Percentiles rank a stretch among this genome's conserved stretches.
phyloP scores from a whole-genome alignment of 257 asterid genomes.

The Rubia yunnanensis region DNA sequence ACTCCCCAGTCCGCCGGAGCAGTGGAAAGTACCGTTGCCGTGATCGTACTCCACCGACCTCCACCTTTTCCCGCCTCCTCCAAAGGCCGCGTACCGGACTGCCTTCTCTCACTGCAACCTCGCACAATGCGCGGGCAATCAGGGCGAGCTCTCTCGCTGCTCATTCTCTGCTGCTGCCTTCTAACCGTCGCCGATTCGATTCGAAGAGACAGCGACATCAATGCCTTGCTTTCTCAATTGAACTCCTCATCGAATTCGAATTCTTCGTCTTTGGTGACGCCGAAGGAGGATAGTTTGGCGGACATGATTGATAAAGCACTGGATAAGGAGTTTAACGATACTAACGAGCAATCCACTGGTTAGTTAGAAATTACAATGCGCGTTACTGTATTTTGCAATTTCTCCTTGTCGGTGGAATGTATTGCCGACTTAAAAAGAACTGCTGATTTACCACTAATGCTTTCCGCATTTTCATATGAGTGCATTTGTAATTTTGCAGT shows the following conservation, averaged over 20 bases:
- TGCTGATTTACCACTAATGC: neutral
- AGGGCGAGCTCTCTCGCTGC: neutral
- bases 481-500: neutral
- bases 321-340: conserved; percentile 72
- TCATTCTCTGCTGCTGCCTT: conserved; percentile 7
- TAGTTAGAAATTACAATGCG: conserved; percentile 16
- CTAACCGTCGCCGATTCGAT: conserved; percentile 1
- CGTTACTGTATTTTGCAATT: neutral
- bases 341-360: conserved; percentile 61
- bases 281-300: conserved; percentile 43
- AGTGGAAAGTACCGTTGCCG: conserved; percentile 9
- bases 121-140: neutral
- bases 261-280: conserved; percentile 14
- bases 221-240: conserved; percentile 18
- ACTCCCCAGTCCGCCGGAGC: neutral
- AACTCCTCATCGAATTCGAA: conserved; percentile 18
- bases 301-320: conserved; percentile 58
- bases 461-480: neutral
- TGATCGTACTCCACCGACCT: conserved; percentile 13
- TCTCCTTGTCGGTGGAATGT: neutral
- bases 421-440: neutral
- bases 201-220: conserved; percentile 12
- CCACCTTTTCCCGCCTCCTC: neutral
- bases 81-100: neutral
- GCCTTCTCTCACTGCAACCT: neutral